Conservation (phyloP, 805 yeast species). For the Saccharomyces kudriavzevii region DNA sequence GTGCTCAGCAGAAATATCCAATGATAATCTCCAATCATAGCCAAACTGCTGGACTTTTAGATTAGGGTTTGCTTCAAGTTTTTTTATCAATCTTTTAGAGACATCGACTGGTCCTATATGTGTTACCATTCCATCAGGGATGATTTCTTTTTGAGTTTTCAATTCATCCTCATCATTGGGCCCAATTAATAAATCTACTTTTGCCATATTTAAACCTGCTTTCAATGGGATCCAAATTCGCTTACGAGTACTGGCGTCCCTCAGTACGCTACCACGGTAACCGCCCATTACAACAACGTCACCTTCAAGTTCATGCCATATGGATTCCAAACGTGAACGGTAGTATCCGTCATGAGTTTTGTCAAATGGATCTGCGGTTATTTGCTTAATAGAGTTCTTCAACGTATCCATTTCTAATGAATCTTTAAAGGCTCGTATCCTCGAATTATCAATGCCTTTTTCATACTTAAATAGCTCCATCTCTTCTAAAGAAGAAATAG, state of each 20-base stretch:
- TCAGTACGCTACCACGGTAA: constrained; percentile 70
- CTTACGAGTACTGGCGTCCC: constrained; percentile 55
- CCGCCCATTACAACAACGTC: constrained; percentile 82
- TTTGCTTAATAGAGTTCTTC: constrained; percentile 17
- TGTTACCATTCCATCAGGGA: constrained; percentile 69
- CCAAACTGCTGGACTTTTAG: constrained; percentile 67
- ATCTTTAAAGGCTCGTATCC: constrained; percentile 61
- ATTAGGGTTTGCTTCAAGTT: constrained; percentile 46
- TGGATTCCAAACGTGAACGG: constrained; percentile 29
- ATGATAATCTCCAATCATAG: constrained; percentile 87
- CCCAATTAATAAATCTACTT: constrained; percentile 63
- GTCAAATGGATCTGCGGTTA: constrained; percentile 16
- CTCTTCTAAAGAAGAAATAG: constrained; percentile 57
- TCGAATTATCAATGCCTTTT: constrained; percentile 55
- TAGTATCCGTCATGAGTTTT: constrained; percentile 22
- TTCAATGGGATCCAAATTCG: constrained; percentile 82
- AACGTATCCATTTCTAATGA: constrained; percentile 44
- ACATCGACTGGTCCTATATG: constrained; percentile 87
- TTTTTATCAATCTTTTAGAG: constrained; percentile 50
- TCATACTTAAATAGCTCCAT: constrained; percentile 45
- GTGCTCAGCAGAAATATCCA: constrained; percentile 45
- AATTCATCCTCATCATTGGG: constrained; percentile 65
- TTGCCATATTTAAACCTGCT: constrained; percentile 71
- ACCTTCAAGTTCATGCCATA: constrained; percentile 60
- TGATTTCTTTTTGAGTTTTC: constrained; percentile 42